These are phyloP conservation scores for Pseudogymnoascus sp. DNA, from an alignment of 2,329 filamentous ascomycete species.

Conservation along the genomic window DNA sequence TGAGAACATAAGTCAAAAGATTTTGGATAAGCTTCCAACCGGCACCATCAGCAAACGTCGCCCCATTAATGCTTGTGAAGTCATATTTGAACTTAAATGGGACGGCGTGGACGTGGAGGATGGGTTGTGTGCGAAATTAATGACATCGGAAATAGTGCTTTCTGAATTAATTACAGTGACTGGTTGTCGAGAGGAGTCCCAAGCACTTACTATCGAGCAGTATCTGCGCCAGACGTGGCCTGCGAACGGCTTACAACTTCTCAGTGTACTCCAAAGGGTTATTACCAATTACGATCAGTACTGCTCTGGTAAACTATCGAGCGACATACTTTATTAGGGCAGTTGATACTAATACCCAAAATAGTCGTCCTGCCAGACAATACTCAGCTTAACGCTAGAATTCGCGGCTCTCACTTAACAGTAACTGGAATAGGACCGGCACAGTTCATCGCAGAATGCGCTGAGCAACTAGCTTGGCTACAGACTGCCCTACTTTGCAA, in stretches of 20 bases:
- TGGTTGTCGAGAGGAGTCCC: background rate
- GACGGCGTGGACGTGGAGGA: background rate
- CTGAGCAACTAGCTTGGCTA: background rate
- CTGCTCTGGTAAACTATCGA: background rate
- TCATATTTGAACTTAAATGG: background rate
- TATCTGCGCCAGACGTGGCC: background rate
- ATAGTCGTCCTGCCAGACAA: slow-evolving; percentile 3
- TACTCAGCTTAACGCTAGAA: background rate
- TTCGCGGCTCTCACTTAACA: background rate
- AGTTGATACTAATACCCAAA: background rate
- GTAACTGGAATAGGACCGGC: background rate
- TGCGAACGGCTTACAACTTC: background rate
- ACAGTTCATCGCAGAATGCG: background rate
- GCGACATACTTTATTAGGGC: background rate
- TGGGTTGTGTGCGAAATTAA: background rate
- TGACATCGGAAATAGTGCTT: background rate
- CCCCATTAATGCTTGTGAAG: background rate
- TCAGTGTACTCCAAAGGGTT: background rate
- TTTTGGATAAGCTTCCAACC: slow-evolving; percentile 11
- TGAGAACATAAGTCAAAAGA: slow-evolving; percentile 5
- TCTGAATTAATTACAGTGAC: background rate
- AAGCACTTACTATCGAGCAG: background rate
- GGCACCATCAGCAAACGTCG: slow-evolving; percentile 11
- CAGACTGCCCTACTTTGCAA: background rate
- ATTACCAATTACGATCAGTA: background rate